A percentile compares a stretch with the other conserved stretches of the same genome.
Evolutionary conservation across 1,139 yeast genomes (phyloP).

Genomic region (Protomyces inouyei): DNA sequence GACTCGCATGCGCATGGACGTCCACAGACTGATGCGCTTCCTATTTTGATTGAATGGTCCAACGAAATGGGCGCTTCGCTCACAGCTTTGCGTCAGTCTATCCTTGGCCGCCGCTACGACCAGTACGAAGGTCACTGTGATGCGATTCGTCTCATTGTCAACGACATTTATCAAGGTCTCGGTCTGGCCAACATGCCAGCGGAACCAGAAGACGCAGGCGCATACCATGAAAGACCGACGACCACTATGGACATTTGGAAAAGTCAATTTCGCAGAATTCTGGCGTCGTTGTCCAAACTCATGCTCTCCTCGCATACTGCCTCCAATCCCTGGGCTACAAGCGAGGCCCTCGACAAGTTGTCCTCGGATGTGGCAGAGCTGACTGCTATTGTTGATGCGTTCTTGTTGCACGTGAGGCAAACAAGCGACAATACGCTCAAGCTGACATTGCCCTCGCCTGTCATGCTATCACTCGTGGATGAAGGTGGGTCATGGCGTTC

Average conservation of each 20-base stretch:
- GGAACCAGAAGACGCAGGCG: background rate
- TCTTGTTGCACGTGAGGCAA: background rate
- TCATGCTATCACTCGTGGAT: slow-evolving; percentile 17
- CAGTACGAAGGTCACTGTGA: background rate
- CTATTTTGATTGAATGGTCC: background rate
- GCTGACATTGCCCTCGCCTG: slow-evolving; percentile 1
- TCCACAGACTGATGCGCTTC: background rate
- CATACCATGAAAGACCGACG: background rate
- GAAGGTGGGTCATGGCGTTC: slow-evolving; percentile 32
- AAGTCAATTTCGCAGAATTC: background rate
- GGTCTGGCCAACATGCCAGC: background rate
- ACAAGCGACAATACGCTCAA: background rate
- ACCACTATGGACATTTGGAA: background rate
- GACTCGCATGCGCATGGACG: background rate
- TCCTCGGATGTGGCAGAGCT: slow-evolving; percentile 22
- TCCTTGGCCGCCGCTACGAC: background rate
- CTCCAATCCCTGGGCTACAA: slow-evolving; percentile 18
- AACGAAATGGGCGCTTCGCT: background rate
- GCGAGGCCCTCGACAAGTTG: slow-evolving; percentile 11
- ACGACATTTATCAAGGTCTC: background rate
- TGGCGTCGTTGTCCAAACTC: slow-evolving; percentile 15
- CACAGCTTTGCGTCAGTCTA: background rate
- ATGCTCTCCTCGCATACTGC: slow-evolving; percentile 23
- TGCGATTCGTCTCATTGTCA: background rate
- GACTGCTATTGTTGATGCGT: slow-evolving; percentile 15